These are phyloP conservation scores for Anaeramoeba flamelloides DNA, from an alignment of 78 protist species.

Conservation along the genomic window DNA sequence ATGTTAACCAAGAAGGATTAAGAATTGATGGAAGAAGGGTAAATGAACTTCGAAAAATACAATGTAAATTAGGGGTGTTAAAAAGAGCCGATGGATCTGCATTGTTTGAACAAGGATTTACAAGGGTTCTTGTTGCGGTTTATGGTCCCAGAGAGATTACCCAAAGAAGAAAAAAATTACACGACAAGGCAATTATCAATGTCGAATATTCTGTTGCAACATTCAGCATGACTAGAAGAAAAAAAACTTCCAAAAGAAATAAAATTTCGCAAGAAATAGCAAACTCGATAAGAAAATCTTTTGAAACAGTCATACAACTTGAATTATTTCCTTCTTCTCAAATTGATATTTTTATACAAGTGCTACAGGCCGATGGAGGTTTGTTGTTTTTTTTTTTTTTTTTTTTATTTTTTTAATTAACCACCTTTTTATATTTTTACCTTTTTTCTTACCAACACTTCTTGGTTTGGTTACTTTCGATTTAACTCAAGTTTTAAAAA, in stretches of 20 bases:
- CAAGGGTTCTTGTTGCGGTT: conserved; percentile 60
- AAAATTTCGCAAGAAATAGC: conserved; percentile 29
- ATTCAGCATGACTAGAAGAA: conserved; percentile 41
- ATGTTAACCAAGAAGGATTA: conserved; percentile 8
- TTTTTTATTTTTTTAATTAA: no score
- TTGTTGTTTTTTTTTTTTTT: no score
- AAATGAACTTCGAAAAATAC: conserved; percentile 5
- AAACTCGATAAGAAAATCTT: conserved; percentile 26
- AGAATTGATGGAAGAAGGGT: conserved; percentile 17
- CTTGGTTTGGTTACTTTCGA: no score
- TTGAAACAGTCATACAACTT: conserved; percentile 43
- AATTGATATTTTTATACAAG: conserved; percentile 57
- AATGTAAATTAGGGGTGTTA: conserved; percentile 23
- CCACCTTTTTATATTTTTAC: no score
- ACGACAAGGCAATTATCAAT: conserved; percentile 31
- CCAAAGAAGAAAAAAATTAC: neutral
- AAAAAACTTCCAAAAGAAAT: conserved; percentile 11
- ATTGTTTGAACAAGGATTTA: conserved; percentile 50
- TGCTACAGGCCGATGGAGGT: conserved; percentile 85
- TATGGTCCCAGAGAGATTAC: conserved; percentile 63
- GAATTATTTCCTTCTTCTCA: conserved; percentile 58
- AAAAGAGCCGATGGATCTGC: conserved; percentile 66
- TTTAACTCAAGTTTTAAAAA: no score
- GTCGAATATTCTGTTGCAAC: conserved; percentile 49
- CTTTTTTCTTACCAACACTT: no score